These are phyloP conservation scores for Penicilliopsis zonata DNA, from an alignment of 495 filamentous ascomycete species.

Conservation along the genomic window DNA sequence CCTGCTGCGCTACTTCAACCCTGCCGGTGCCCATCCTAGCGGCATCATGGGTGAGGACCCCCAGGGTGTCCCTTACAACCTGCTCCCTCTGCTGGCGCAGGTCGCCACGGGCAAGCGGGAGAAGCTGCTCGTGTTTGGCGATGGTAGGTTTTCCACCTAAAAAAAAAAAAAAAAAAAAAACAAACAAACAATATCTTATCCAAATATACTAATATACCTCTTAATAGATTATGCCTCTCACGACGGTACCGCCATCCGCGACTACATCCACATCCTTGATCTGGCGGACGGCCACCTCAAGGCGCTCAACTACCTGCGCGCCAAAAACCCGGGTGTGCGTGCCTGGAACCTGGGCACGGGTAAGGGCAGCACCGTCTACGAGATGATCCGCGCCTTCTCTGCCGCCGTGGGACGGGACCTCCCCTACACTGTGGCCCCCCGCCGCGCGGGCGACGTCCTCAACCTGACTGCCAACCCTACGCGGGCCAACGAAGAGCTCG, in stretches of 20 bases:
- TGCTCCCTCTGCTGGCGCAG: slow-evolving; percentile 87
- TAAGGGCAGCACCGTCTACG: slow-evolving; percentile 85
- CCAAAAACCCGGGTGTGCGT: slow-evolving; percentile 79
- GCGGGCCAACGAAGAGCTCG: slow-evolving; percentile 74
- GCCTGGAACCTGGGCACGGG: slow-evolving; percentile 99
- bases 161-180: background rate
- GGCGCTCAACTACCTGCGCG: slow-evolving; percentile 83
- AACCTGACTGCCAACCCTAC: slow-evolving; percentile 88
- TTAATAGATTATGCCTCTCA: slow-evolving; percentile 72
- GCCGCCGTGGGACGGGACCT: slow-evolving; percentile 72
- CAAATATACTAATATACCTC: slow-evolving; percentile 4
- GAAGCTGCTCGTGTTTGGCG: slow-evolving; percentile 88
- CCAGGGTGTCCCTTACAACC: slow-evolving; percentile 89
- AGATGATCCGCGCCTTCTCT: slow-evolving; percentile 94
- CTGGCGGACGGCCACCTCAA: slow-evolving; percentile 81
- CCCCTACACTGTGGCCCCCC: slow-evolving; percentile 72
- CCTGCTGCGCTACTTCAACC: slow-evolving; percentile 94
- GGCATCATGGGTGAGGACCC: slow-evolving; percentile 99
- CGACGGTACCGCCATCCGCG: slow-evolving; percentile 71
- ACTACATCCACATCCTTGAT: slow-evolving; percentile 82
- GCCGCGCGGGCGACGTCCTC: slow-evolving; percentile 82
- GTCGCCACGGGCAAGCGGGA: slow-evolving; percentile 91
- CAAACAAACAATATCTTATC: background rate
- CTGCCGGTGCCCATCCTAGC: slow-evolving; percentile 84
- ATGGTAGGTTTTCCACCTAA: slow-evolving; percentile 46